These are phyloP conservation scores for Neurospora sp. DNA, from an alignment of 495 filamentous ascomycete genomes.

Conservation along the genomic window DNA sequence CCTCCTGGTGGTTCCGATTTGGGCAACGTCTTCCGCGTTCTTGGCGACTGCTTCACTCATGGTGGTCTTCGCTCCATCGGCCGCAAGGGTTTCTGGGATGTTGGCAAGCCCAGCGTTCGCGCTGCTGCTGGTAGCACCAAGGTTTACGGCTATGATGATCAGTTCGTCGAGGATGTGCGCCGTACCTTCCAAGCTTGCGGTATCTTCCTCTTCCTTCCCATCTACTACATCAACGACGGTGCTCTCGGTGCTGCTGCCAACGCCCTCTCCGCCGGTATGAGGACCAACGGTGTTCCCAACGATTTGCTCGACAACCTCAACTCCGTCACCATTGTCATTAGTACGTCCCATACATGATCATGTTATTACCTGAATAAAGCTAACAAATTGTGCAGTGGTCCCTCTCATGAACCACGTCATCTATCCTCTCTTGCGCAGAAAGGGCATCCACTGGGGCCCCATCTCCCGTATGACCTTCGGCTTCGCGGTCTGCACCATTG, in stretches of 20 bases:
- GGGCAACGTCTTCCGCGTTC: conserved; percentile 43
- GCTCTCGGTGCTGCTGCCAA: conserved; percentile 35
- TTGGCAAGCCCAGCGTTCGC: conserved; percentile 46
- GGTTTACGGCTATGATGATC: conserved; percentile 31
- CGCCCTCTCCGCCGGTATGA: conserved; percentile 50
- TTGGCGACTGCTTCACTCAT: conserved; percentile 35
- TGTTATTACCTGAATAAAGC: not conserved
- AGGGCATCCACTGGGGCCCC: conserved; percentile 53
- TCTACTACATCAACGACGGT: conserved; percentile 50
- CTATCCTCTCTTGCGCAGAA: conserved; percentile 55
- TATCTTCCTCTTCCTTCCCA: conserved; percentile 47
- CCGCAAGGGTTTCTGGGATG: conserved; percentile 47
- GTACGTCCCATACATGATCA: conserved; percentile 7
- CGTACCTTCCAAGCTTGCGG: conserved; percentile 42
- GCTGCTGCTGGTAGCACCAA: conserved; percentile 35
- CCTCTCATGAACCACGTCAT: conserved; percentile 57
- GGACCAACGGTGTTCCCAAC: conserved; percentile 55
- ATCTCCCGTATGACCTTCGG: conserved; percentile 66
- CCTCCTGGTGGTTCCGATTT: conserved; percentile 45
- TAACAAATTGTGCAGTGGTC: conserved; percentile 37
- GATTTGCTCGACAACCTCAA: conserved; percentile 67
- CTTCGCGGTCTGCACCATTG: conserved; percentile 53
- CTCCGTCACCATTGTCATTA: conserved; percentile 58
- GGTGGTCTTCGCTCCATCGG: conserved; percentile 43
- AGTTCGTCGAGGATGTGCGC: conserved; percentile 42